Evolutionary conservation across 306 rosid species (phyloP).

Genomic region (Medicago lupulina): DNA sequence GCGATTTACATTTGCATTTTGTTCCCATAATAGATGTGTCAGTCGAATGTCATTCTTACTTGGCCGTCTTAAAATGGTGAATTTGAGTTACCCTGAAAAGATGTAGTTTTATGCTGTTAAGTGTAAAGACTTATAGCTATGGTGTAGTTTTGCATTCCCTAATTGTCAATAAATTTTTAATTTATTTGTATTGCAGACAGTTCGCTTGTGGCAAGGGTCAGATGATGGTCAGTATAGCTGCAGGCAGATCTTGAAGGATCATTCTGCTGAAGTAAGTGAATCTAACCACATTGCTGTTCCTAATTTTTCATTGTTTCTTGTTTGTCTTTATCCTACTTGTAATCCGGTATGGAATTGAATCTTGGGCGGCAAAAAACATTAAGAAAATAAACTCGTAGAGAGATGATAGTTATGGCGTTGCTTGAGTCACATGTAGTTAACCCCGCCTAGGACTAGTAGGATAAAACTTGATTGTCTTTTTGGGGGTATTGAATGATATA

Average conservation of each 20-base stretch:
- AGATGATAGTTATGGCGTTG: background rate
- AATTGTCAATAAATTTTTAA: slow-evolving; percentile 11
- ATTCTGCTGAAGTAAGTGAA: slow-evolving; percentile 78
- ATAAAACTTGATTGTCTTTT: background rate
- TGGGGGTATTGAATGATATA: no score
- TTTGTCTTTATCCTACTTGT: background rate
- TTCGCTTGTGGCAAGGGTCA: slow-evolving; percentile 90
- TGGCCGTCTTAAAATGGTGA: background rate
- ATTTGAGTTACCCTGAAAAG: slow-evolving; percentile 19
- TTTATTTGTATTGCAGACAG: slow-evolving; percentile 67
- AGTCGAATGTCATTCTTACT: background rate
- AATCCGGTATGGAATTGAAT: background rate
- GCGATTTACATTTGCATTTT: slow-evolving; percentile 13
- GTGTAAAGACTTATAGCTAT: background rate
- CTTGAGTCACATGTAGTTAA: background rate
- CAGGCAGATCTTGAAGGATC: slow-evolving; percentile 80
- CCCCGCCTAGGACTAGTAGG: background rate
- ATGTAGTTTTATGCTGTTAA: slow-evolving; percentile 16
- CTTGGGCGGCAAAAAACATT: background rate
- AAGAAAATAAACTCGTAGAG: background rate
- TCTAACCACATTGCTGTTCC: slow-evolving; percentile 20
- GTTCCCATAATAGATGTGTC: slow-evolving; percentile 12
- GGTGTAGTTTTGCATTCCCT: background rate
- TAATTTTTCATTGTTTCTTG: background rate
- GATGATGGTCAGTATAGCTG: slow-evolving; percentile 84